Evolutionary conservation across 1,284 basidiomycete genomes (phyloP), one percentile per base, ranked within the genome.

Genomic region (Ceratobasidium sp.): DNA sequence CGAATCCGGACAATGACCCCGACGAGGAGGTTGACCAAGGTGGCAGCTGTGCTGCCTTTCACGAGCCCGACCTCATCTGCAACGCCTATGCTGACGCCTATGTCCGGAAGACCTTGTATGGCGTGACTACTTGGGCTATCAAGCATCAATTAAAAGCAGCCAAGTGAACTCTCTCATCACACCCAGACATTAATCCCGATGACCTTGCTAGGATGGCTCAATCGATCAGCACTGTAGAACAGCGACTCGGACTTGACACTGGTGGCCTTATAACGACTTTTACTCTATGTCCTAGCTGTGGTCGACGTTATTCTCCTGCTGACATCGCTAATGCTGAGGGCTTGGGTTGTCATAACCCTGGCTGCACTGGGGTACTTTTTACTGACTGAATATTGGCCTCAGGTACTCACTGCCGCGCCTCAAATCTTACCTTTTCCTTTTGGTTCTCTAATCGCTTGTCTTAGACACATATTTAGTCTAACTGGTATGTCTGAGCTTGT

Each of bases 71-170:
- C 1, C 34, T 43, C 19, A 69, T 69, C 27, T 13, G 65, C n/a
- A 69, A 69, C 39, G 53, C 37, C 9, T 69, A 56, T 56, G 56
- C 56, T 29, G 53, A 58, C 46, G 51, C 53, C 9, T 69, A 56
- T 56, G 24, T 69, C 19, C 65, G 56, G 27, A 69, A 58, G 34
- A 22, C 53, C 2, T 6, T 51, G n/a, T 62, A 62, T 43, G 61
- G 61, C 2, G 41, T 39, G 11, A 62, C 61, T 43, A 22, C 24
- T 27, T n/a, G 37, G 24, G 61, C 41, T 13, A 7, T 62, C 9
- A 29, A 22, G 16, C 61, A 62, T 24, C 34, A 43, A n/a, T n/a
- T 62, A 3, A 34, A 37, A 46, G 34, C 61, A 11, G 5, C 61
- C 46, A 37, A 27, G 22, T 27, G 61, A 11, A 37, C 58, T 61